Percentiles rank a stretch among this genome's conserved stretches.
Conservation (phyloP, 2,329 filamentous ascomycete species). For the Aspergillus novoparasiticus region DNA sequence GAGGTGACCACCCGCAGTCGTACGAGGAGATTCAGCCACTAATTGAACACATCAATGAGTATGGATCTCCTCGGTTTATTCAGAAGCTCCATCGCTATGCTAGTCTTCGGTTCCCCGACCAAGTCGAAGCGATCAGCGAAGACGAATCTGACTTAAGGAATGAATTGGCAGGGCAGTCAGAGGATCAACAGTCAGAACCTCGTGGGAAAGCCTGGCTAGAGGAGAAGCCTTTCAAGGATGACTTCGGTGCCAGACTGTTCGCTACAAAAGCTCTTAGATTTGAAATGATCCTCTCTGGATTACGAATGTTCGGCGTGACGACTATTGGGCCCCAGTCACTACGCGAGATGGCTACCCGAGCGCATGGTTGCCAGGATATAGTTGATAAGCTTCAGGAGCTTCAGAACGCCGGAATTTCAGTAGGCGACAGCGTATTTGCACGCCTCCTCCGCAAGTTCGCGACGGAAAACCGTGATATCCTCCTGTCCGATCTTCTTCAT, state of each 20-base stretch:
- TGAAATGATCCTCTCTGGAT: conserved; percentile 69
- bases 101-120: conserved; percentile 18
- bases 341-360: conserved; percentile 73
- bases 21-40: conserved; percentile 44
- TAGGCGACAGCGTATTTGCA: conserved; percentile 66
- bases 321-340: conserved; percentile 75
- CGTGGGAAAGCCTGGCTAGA: conserved; percentile 14
- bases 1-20: conserved; percentile 45
- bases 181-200: background rate
- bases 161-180: background rate
- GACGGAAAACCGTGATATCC: conserved; percentile 53
- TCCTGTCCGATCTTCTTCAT: conserved; percentile 55
- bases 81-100: conserved; percentile 25
- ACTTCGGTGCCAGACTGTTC: conserved; percentile 77
- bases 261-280: conserved; percentile 74
- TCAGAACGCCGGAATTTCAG: conserved; percentile 61
- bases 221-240: conserved; percentile 62
- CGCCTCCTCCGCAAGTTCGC: conserved; percentile 68
- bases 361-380: conserved; percentile 60
- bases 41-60: conserved; percentile 40
- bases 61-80: conserved; percentile 30
- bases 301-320: conserved; percentile 70
- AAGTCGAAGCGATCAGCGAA: conserved; percentile 16
- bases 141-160: conserved; percentile 8
- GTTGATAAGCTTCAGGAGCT: conserved; percentile 63